A percentile compares a stretch with the other conserved stretches of the same genome.
phyloP scores from a whole-genome alignment of 495 filamentous ascomycete genomes.

The Lasiosphaeria miniovina region DNA sequence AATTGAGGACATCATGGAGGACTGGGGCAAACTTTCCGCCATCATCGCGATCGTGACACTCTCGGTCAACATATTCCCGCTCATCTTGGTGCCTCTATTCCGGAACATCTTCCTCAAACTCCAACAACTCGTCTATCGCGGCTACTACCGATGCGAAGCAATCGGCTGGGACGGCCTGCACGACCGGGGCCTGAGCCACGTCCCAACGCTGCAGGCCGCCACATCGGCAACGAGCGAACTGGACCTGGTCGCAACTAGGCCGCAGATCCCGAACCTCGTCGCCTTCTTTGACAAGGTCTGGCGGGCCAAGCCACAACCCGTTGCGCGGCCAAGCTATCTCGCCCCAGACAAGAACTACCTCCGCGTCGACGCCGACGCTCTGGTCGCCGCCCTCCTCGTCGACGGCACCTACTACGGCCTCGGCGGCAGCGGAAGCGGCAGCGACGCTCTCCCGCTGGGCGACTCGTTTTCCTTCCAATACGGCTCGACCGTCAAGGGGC shows the following conservation, averaged over 20 bases:
- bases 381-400: background rate
- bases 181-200: background rate
- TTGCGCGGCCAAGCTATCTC: background rate
- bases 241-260: background rate
- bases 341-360: background rate
- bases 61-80: background rate
- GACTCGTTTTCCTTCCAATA: background rate
- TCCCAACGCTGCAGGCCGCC: background rate
- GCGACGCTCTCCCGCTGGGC: background rate
- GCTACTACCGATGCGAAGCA: background rate
- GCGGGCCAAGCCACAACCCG: background rate
- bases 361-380: background rate
- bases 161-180: background rate
- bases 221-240: background rate
- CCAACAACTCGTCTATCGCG: background rate
- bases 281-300: background rate
- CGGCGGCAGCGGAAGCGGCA: background rate
- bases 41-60: background rate
- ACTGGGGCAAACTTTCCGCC: background rate
- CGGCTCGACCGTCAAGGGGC: background rate
- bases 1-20: background rate
- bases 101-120: background rate
- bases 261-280: background rate
- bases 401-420: background rate
- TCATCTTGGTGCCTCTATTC: background rate